Base-by-base conservation (phyloP, 129 eudicot genomes). In the Pittosporum tobira region DNA sequence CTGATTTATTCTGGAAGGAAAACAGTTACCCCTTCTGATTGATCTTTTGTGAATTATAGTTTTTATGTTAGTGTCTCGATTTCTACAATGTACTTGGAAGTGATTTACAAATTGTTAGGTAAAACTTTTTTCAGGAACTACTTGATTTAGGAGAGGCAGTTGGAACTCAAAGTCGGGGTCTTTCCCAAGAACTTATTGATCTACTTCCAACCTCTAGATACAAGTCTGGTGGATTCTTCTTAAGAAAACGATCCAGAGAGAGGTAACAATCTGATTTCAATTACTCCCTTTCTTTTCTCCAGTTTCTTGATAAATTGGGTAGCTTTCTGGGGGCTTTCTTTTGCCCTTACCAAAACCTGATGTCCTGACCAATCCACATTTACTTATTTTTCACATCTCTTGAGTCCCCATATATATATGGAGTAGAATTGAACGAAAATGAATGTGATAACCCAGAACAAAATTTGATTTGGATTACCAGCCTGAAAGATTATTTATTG, bases 81-180 rank as follows among this genome's bases (percentile, higher is more conserved):
- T n/a, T 19, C 24, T 0, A 12, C 9, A 23, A 3, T 57, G 21
- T 21, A 26, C 2, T 18, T 67, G 25, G 58, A 28, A 22, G 15
- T 16, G 51, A 10, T 48, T 21, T 54, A 26, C 8, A 26, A 42
- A 45, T 43, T 26, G 16, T 56, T 28, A 38, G 47, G n/a, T n/a
- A n/a, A n/a, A n/a, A n/a, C n/a, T 21, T 43, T 48, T 43, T 34
- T 22, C 77, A 88, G 96, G 96, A 88, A 69, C 66, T 88, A 61
- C 89, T 88, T 53, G 96, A 84, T 74, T 73, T 88, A 66, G 96
- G 96, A 22, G 94, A 88, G 80, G 80, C 96, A 31, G 83, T 88
- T 53, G 96, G 96, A 73, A 75, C 87, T 24, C 72, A 88, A 76
- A 88, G 79, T 71, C 82, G 96, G 55, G 96, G 96, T 63, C 96